Conservation (phyloP, 345 rosid species). For the Adansonia digitata region DNA sequence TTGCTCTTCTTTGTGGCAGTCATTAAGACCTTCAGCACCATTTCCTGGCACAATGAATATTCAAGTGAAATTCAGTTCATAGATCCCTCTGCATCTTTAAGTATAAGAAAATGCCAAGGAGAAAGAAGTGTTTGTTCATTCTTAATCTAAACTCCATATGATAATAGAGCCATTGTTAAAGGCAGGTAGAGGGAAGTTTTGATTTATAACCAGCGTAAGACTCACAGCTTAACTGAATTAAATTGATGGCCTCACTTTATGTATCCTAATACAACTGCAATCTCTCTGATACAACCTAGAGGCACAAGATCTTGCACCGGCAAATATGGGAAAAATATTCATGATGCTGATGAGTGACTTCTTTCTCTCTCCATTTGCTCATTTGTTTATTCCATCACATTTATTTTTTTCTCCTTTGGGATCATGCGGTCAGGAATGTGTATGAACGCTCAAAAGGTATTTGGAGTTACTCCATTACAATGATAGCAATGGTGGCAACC, state of each 20-base stretch:
- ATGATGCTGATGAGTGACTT: background rate
- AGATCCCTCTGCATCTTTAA: conserved; percentile 2
- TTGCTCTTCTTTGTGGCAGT: conserved; percentile 34
- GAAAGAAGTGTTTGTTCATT: background rate
- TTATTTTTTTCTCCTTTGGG: background rate
- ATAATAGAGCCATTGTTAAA: background rate
- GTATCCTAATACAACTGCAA: background rate
- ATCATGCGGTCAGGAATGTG: background rate
- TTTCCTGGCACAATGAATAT: conserved; percentile 35
- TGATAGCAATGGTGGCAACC: background rate
- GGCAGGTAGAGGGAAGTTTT: background rate
- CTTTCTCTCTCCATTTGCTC: background rate
- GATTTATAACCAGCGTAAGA: background rate
- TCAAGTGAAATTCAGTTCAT: conserved; percentile 24
- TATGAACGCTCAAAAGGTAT: background rate
- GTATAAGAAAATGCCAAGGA: background rate
- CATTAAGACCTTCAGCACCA: conserved; percentile 26
- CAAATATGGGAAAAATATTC: background rate
- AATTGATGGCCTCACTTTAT: background rate
- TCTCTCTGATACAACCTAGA: background rate
- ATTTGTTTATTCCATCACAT: background rate
- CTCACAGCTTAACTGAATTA: background rate
- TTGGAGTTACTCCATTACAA: background rate
- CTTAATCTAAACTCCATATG: background rate
- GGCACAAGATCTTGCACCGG: background rate